Evolutionary conservation across 371 early-diverging fungal genomes (phyloP).

Genomic region (Circinella umbellata): DNA sequence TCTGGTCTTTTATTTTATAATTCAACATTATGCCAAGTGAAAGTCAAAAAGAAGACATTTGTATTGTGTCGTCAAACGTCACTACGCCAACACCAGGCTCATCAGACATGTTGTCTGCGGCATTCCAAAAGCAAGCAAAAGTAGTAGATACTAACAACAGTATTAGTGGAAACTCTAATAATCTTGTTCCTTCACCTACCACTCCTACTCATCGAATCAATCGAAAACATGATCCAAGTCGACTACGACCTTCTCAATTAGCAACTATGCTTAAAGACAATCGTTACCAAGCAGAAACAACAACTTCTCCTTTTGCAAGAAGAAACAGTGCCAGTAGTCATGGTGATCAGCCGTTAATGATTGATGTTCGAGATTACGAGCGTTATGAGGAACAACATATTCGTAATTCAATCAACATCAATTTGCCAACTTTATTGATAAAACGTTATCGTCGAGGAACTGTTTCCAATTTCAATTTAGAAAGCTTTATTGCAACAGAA

Average conservation of each 20-base stretch:
- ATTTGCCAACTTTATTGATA: conserved; percentile 59
- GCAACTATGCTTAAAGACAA: conserved; percentile 1
- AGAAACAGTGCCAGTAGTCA: background rate
- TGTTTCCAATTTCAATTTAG: conserved; percentile 60
- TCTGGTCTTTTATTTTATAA: no score
- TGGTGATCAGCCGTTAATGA: conserved; percentile 34
- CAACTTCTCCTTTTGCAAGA: background rate
- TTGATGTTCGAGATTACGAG: conserved; percentile 46
- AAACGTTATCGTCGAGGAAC: conserved; percentile 65
- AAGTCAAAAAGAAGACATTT: background rate
- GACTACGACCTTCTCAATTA: conserved; percentile 5
- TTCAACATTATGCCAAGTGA: conserved; percentile 1
- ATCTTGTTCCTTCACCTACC: background rate
- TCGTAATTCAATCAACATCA: conserved; percentile 57
- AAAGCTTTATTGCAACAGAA: conserved; percentile 65
- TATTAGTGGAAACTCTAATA: background rate
- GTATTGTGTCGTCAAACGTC: conserved; percentile 4
- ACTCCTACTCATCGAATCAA: background rate
- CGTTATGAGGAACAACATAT: conserved; percentile 41
- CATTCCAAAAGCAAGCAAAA: conserved; percentile 12
- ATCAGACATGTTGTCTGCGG: conserved; percentile 9
- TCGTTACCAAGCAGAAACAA: background rate
- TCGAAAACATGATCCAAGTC: background rate
- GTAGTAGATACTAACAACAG: background rate
- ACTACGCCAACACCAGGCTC: background rate